Evolutionary conservation across 2,329 filamentous ascomycete species (phyloP).

Genomic region (Rutstroemia sp.): DNA sequence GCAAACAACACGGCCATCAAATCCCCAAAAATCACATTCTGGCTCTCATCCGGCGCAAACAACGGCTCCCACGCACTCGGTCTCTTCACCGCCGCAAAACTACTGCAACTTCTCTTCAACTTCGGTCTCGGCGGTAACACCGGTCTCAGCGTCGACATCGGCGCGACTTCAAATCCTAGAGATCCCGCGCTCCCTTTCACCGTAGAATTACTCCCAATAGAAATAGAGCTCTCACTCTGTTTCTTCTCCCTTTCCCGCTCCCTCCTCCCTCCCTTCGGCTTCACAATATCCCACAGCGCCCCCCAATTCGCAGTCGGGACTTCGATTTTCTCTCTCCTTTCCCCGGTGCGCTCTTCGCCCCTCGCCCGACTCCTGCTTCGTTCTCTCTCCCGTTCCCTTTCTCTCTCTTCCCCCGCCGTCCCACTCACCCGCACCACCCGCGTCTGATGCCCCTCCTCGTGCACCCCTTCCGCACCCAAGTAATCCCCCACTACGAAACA

Average conservation of each 20-base stretch:
- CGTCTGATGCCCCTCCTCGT: too few relatives aligned
- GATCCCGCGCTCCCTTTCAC: neutral
- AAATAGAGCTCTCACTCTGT: neutral
- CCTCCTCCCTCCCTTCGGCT: conserved; percentile 8
- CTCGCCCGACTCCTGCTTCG: neutral
- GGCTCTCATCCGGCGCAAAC: conserved; percentile 15
- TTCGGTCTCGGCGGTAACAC: neutral
- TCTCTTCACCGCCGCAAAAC: neutral
- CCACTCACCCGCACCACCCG: too few relatives aligned
- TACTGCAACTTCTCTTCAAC: neutral
- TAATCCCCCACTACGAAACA: conserved; percentile 20
- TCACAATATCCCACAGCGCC: conserved; percentile 21
- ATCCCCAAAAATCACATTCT: conserved; percentile 17
- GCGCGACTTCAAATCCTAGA: neutral
- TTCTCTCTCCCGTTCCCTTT: neutral
- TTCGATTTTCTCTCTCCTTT: conserved; percentile 3
- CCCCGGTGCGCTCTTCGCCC: neutral
- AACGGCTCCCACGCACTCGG: conserved; percentile 20
- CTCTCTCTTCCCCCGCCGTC: too few relatives aligned
- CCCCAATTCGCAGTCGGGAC: conserved; percentile 23
- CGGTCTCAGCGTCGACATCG: neutral
- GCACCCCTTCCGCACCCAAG: neutral
- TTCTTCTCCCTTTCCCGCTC: neutral
- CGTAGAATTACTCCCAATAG: neutral
- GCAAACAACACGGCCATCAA: conserved; percentile 24